phyloP scores from a whole-genome alignment of 768 basidiomycete genomes.

The Termitomyces sp. region DNA sequence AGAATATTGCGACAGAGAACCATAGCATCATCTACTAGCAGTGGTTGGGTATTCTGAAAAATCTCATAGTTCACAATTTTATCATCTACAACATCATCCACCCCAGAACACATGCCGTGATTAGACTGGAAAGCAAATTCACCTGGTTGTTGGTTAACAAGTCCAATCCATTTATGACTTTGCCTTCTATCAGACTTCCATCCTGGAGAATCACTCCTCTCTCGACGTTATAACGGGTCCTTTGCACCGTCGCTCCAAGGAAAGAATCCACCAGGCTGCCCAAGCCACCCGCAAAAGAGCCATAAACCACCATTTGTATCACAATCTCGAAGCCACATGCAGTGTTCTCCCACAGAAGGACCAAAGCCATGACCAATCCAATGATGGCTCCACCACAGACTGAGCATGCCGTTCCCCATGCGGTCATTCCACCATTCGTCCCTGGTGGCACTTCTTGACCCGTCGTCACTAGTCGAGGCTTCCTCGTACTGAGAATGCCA shows the following conservation, averaged over 20 bases:
- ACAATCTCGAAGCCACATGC: constrained; percentile 43
- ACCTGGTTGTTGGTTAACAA: constrained; percentile 81
- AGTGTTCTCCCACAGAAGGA: constrained; percentile 57
- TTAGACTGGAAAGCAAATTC: constrained; percentile 33
- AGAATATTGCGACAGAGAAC: background rate
- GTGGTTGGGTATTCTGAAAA: background rate
- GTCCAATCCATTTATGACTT: constrained; percentile 55
- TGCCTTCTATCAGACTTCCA: constrained; percentile 21
- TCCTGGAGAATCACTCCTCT: constrained; percentile 64
- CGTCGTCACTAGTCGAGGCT: constrained; percentile 77
- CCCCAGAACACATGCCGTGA: constrained; percentile 25
- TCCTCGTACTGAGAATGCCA: constrained; percentile 71
- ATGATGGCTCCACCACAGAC: constrained; percentile 67
- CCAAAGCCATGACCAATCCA: constrained; percentile 52
- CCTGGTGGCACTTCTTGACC: constrained; percentile 73
- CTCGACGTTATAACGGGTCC: constrained; percentile 62
- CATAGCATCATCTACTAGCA: background rate
- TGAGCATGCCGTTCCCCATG: constrained; percentile 70
- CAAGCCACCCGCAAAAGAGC: constrained; percentile 60
- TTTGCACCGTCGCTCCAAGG: constrained; percentile 83
- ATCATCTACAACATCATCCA: constrained; percentile 16
- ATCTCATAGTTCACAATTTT: background rate
- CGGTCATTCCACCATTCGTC: constrained; percentile 85
- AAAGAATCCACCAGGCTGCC: constrained; percentile 87
- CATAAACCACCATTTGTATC: constrained; percentile 47